A percentile compares a stretch with the other conserved stretches of the same genome.
Evolutionary conservation across 176 grass and related monocot species (phyloP).

Genomic region (Metroxylon sagu): DNA sequence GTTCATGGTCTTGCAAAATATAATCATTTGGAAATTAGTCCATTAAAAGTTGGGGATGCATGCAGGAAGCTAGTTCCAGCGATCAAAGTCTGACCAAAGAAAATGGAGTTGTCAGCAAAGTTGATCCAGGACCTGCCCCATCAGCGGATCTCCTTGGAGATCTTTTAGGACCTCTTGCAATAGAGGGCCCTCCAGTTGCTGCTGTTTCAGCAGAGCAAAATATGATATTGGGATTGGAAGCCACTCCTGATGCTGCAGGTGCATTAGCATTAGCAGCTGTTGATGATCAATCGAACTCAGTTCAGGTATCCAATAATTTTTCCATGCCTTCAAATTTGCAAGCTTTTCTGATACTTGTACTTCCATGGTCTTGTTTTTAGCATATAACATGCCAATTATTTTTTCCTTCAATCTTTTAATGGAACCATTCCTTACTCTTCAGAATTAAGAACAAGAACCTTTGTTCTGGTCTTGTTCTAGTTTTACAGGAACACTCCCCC

Average conservation of each 20-base stretch:
- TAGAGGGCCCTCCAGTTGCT: constrained; percentile 63
- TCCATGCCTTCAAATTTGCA: not conserved
- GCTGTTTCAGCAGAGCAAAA: constrained; percentile 29
- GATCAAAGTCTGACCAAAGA: constrained; percentile 52
- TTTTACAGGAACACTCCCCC: no score
- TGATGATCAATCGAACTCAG: constrained; percentile 64
- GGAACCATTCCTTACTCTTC: no score
- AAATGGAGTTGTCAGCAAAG: constrained; percentile 50
- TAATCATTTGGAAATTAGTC: not conserved
- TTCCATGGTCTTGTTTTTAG: no score
- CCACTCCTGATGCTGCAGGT: constrained; percentile 47
- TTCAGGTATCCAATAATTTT: constrained; percentile 54
- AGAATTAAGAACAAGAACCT: no score
- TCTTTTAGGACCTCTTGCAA: constrained; percentile 91
- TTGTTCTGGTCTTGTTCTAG: no score
- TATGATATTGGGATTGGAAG: constrained; percentile 40
- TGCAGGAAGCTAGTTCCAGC: constrained; percentile 40
- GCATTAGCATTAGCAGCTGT: constrained; percentile 79
- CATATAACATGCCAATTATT: no score
- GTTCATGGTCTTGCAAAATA: not conserved
- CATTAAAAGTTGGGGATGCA: constrained; percentile 26
- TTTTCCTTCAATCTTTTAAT: no score
- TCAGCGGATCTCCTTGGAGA: constrained; percentile 79
- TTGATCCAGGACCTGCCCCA: constrained; percentile 32
- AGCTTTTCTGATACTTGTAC: no score